A percentile compares a stretch with the other conserved stretches of the same genome.
These are phyloP conservation scores for Apiospora arundinis DNA, from an alignment of 2,329 filamentous ascomycete species.

Conservation along the genomic window DNA sequence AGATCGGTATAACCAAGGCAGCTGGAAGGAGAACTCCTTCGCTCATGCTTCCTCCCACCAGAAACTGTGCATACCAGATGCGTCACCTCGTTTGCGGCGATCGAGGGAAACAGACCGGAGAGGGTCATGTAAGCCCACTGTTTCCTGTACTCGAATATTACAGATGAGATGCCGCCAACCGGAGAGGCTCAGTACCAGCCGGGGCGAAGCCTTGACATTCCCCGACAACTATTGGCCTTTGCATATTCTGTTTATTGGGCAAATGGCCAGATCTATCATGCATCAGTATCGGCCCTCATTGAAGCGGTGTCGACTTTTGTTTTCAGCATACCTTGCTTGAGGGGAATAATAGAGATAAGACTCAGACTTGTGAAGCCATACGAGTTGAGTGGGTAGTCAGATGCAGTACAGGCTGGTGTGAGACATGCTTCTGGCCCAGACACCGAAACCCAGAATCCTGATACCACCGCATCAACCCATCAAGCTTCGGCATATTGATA, in stretches of 20 bases:
- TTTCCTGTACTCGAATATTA: background rate
- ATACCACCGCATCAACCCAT: background rate
- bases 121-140: background rate
- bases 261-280: background rate
- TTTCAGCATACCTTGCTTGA: background rate
- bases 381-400: background rate
- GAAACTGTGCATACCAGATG: background rate
- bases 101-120: background rate
- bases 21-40: background rate
- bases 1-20: background rate
- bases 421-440: slow-evolving; percentile 1
- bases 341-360: background rate
- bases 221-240: background rate
- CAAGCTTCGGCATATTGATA: background rate
- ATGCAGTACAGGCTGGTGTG: background rate
- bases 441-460: background rate
- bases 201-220: background rate
- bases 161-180: background rate
- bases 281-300: background rate
- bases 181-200: background rate
- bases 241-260: background rate
- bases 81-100: background rate
- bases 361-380: background rate
- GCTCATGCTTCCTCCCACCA: background rate
- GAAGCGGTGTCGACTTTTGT: background rate